Evolutionary conservation across 495 filamentous ascomycete species (phyloP).

Genomic region (Rhypophila decipiens): DNA sequence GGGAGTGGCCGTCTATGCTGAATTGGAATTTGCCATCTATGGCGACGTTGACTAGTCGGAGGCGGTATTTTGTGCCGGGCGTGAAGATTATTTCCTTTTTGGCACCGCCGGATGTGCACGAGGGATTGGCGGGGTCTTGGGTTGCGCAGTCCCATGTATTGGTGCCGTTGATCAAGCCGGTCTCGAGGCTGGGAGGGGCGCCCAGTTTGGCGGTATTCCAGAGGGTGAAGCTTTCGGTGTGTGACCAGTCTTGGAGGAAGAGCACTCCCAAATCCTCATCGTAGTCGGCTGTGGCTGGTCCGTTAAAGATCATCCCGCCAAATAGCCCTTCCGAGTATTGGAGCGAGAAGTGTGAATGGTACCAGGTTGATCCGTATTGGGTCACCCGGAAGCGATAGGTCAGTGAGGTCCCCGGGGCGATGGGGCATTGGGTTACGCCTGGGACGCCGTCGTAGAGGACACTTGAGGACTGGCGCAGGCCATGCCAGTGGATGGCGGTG

Average conservation of each 20-base stretch:
- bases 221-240: conserved; percentile 9
- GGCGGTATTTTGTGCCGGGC: conserved; percentile 36
- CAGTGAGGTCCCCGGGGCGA: conserved; percentile 35
- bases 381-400: conserved; percentile 48
- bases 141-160: conserved; percentile 28
- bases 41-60: conserved; percentile 49
- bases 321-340: conserved; percentile 44
- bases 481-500: conserved; percentile 35
- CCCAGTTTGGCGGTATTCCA: conserved; percentile 26
- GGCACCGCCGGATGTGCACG: conserved; percentile 23
- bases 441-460: conserved; percentile 40
- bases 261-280: conserved; percentile 30
- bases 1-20: conserved; percentile 44
- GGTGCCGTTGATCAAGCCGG: conserved; percentile 30
- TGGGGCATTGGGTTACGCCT: conserved; percentile 43
- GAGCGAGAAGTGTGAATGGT: conserved; percentile 48
- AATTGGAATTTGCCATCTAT: conserved; percentile 30
- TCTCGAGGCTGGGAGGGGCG: conserved; percentile 26
- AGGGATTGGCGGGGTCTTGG: conserved; percentile 6
- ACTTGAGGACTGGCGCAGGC: conserved; percentile 26
- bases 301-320: conserved; percentile 42
- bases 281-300: conserved; percentile 31
- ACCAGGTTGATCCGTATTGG: conserved; percentile 53
- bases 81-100: conserved; percentile 31
- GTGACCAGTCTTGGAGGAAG: conserved; percentile 26